phyloP scores from a whole-genome alignment of 371 early-diverging fungal genomes.

The Massospora cicadina region DNA sequence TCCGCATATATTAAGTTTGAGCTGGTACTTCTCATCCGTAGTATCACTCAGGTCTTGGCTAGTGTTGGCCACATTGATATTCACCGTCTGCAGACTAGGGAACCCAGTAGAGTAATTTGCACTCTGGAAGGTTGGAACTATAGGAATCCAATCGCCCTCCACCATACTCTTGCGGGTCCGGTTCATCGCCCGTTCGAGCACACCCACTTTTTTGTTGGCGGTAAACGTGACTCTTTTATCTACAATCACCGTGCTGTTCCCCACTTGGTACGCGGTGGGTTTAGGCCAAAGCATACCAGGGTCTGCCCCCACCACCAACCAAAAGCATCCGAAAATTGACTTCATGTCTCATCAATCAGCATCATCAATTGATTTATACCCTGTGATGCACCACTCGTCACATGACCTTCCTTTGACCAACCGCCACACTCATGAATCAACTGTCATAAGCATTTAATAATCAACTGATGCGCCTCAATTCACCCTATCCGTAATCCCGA shows the following conservation, averaged over 20 bases:
- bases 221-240: background rate
- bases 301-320: background rate
- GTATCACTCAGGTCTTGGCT: background rate
- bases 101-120: background rate
- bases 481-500: too few species aligned
- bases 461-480: too few species aligned
- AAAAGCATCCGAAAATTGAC: too few species aligned
- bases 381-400: too few species aligned
- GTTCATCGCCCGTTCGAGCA: background rate
- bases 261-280: background rate
- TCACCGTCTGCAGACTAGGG: background rate
- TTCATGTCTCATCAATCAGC: too few species aligned
- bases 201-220: background rate
- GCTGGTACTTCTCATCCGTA: conserved; percentile 9
- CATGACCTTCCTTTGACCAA: too few species aligned
- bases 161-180: background rate
- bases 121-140: background rate
- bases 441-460: too few species aligned
- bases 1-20: background rate
- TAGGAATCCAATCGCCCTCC: background rate
- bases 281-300: conserved; percentile 1
- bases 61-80: background rate
- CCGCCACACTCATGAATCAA: too few species aligned
- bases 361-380: too few species aligned
- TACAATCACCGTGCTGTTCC: background rate